phyloP scores from a whole-genome alignment of 768 basidiomycete species.

The Amanita inopinata region DNA sequence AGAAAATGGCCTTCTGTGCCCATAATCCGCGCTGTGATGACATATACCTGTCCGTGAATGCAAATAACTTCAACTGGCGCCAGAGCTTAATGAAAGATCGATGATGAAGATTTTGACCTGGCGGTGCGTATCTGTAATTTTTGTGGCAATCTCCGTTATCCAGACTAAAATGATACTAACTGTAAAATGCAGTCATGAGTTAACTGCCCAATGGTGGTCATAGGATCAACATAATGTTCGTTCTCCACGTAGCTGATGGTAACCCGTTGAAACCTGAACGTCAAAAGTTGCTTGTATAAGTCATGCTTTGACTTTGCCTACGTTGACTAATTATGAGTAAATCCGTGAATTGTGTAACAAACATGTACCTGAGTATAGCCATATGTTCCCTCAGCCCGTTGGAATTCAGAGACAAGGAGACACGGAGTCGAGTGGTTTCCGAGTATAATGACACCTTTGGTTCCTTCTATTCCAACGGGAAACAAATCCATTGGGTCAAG shows the following conservation, averaged over 20 bases:
- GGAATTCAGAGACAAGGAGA: conserved; percentile 75
- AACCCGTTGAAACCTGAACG: conserved; percentile 59
- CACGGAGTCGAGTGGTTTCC: conserved; percentile 84
- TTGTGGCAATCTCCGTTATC: neutral
- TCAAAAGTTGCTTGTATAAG: conserved; percentile 70
- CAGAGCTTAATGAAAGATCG: conserved; percentile 41
- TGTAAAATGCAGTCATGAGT: conserved; percentile 48
- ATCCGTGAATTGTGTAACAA: no score
- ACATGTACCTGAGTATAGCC: conserved; percentile 67
- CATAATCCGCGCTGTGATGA: conserved; percentile 22
- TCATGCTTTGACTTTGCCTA: conserved; percentile 79
- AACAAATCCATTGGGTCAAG: conserved; percentile 78
- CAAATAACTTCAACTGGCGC: conserved; percentile 39
- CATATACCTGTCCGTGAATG: conserved; percentile 26
- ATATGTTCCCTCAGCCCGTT: conserved; percentile 67
- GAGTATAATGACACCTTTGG: conserved; percentile 70
- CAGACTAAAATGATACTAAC: neutral
- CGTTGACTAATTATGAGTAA: conserved; percentile 8
- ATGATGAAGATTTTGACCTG: conserved; percentile 25
- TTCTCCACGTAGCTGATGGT: conserved; percentile 66
- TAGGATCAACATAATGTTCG: conserved; percentile 58
- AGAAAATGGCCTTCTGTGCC: conserved; percentile 14
- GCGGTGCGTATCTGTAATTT: conserved; percentile 21
- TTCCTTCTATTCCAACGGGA: conserved; percentile 72
- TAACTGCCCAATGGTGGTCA: conserved; percentile 56